Evolutionary conservation across 352 stramenopile genomes (phyloP).

Genomic region (Phytophthora colocasiae): DNA sequence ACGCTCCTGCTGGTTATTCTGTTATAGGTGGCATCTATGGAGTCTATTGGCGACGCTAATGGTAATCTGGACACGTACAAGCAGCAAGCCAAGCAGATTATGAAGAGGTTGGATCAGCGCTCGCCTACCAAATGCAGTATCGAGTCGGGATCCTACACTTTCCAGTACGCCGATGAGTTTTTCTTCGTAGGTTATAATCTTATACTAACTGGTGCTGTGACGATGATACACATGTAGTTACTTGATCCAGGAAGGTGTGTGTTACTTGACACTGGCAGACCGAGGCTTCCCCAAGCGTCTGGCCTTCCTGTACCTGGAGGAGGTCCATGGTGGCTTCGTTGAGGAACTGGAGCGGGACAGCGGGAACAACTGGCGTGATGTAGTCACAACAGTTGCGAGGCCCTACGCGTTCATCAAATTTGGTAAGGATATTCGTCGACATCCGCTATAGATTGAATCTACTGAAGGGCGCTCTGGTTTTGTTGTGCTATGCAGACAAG

Average conservation of each 20-base stretch:
- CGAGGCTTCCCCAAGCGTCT: conserved; percentile 97
- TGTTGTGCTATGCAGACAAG: conserved; percentile 74
- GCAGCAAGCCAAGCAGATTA: conserved; percentile 94
- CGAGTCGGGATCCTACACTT: conserved; percentile 92
- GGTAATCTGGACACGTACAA: conserved; percentile 92
- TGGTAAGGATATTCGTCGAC: conserved; percentile 43
- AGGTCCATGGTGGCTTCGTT: conserved; percentile 95
- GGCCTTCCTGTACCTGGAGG: conserved; percentile 98
- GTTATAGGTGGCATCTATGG: conserved; percentile 92
- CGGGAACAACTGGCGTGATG: conserved; percentile 89
- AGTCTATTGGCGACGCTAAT: conserved; percentile 84
- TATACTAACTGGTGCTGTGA: conserved; percentile 1
- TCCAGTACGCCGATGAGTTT: conserved; percentile 82
- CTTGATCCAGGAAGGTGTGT: conserved; percentile 97
- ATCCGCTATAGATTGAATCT: no score
- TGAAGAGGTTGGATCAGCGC: conserved; percentile 92
- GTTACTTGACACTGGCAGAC: conserved; percentile 97
- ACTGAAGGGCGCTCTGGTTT: no score
- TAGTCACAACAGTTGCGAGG: conserved; percentile 95
- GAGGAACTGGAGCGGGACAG: conserved; percentile 95
- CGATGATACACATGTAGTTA: conserved; percentile 73
- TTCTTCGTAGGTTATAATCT: background rate
- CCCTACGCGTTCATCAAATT: conserved; percentile 99
- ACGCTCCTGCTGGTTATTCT: background rate
- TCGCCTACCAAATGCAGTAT: conserved; percentile 95